Conservation (phyloP, 2,329 filamentous ascomycete genomes). For the Lecanicillium sp. region DNA sequence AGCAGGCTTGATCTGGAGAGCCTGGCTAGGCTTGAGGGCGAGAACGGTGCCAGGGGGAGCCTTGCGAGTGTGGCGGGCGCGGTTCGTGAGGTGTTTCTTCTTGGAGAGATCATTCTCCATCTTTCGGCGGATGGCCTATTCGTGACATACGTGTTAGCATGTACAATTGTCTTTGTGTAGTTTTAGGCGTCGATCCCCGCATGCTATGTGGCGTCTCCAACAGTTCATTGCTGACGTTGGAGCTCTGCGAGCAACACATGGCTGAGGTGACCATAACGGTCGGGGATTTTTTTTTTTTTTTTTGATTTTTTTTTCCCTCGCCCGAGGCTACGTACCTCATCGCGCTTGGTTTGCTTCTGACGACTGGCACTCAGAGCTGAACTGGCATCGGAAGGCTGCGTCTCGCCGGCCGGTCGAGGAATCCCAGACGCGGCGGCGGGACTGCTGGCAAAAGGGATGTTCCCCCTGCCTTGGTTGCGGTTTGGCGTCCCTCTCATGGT, state of each 20-base stretch:
- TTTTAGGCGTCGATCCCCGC: neutral
- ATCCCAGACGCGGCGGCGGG: conserved; percentile 56
- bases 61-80: conserved; percentile 81
- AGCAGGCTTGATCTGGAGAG: conserved; percentile 92
- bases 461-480: conserved; percentile 52
- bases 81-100: conserved; percentile 77
- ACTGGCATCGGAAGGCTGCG: conserved; percentile 49
- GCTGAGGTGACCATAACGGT: no score
- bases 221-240: conserved; percentile 1
- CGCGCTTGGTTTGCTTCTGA: conserved; percentile 93
- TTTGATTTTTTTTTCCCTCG: no score
- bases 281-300: no score
- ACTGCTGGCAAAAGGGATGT: conserved; percentile 56
- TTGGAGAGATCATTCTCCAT: conserved; percentile 97
- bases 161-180: neutral
- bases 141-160: conserved; percentile 15
- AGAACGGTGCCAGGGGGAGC: conserved; percentile 94
- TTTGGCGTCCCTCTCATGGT: conserved; percentile 67
- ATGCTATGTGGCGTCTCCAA: neutral
- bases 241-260: no score
- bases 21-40: conserved; percentile 88
- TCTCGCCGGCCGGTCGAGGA: conserved; percentile 65
- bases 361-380: conserved; percentile 87
- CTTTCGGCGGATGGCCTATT: conserved; percentile 88
- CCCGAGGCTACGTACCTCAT: conserved; percentile 71